Conservation (phyloP, 2,329 filamentous ascomycete species). For the Penicillium sp. region DNA sequence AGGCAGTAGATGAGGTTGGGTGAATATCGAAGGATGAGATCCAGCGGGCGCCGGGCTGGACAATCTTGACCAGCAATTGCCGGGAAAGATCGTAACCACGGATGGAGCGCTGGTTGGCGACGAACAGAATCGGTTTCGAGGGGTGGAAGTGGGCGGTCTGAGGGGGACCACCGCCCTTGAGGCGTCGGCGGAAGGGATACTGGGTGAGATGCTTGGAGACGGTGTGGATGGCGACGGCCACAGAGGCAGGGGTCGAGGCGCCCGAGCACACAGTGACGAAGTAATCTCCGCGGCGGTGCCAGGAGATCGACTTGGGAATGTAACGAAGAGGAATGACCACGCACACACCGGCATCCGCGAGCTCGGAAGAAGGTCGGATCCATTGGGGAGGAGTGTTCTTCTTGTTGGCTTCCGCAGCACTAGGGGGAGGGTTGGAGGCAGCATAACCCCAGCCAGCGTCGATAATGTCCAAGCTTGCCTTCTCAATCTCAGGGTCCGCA, state of each 20-base stretch:
- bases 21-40: constrained; percentile 95
- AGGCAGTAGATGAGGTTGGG: constrained; percentile 83
- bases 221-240: constrained; percentile 89
- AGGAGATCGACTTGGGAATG: constrained; percentile 83
- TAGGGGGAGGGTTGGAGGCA: constrained; percentile 58
- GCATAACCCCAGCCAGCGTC: constrained; percentile 94
- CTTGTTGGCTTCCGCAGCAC: constrained; percentile 57
- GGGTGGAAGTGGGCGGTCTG: constrained; percentile 96
- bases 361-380: constrained; percentile 73
- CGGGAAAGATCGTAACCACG: constrained; percentile 91
- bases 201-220: constrained; percentile 94
- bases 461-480: constrained; percentile 73
- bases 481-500: constrained; percentile 72
- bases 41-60: constrained; percentile 92
- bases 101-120: constrained; percentile 91
- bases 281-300: constrained; percentile 94
- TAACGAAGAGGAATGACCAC: constrained; percentile 79
- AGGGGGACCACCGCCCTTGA: constrained; percentile 72
- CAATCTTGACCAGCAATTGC: constrained; percentile 87
- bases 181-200: constrained; percentile 78
- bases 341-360: constrained; percentile 76
- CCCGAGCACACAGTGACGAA: constrained; percentile 85
- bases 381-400: constrained; percentile 81
- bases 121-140: constrained; percentile 88
- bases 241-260: constrained; percentile 51